Evolutionary conservation across 495 filamentous ascomycete genomes (phyloP), one percentile per base, ranked within the genome.

Genomic region (Polyplosphaeria fusca): DNA sequence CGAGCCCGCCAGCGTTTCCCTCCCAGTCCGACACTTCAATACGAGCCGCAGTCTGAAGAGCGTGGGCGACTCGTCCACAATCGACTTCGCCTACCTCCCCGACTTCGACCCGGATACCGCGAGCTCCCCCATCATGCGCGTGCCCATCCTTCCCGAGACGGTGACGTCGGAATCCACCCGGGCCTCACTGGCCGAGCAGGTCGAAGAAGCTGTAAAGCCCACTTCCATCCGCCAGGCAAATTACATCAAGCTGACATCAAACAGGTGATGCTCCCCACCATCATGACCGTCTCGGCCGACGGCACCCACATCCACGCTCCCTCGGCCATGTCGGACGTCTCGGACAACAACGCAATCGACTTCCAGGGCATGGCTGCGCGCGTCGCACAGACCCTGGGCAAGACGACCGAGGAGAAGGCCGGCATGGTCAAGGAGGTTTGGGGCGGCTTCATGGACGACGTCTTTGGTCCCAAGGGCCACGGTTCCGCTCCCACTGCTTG

Each of bases 81-180:
- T 86, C 48, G 83, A 85, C 73, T 82, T 85, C 58, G 77, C 76
- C 63, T 84, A 78, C 74, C 72, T 86, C 69, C 83, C 83, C 26
- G 71, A 76, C 47, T 69, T 71, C 43, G 74, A 77, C 46, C 55
- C 77, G 18, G 74, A 78, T 32, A 60, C 67, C 30, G 30, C 47
- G 32, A 43, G 70, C 16, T 56, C 68, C 30, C 67, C 69, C 16
- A 19, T 61, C 14, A 23, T 63, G 13, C 77, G 73, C 46, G 73
- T 83, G 46, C 82, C 82, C 61, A 71, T 84, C 61, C 72, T 84
- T 61, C 74, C 79, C 50, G 72, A 76, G 45, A 71, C 58, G 38
- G 9, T 2, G 3, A 18, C 22, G 1, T 32, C 55, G 54, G 49
- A 67, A 40, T 50, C 54, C 20, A 41, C 40, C 43, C 60, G 66